These are phyloP conservation scores for Capronia americana DNA, from an alignment of 2,329 filamentous ascomycete species.

Conservation along the genomic window DNA sequence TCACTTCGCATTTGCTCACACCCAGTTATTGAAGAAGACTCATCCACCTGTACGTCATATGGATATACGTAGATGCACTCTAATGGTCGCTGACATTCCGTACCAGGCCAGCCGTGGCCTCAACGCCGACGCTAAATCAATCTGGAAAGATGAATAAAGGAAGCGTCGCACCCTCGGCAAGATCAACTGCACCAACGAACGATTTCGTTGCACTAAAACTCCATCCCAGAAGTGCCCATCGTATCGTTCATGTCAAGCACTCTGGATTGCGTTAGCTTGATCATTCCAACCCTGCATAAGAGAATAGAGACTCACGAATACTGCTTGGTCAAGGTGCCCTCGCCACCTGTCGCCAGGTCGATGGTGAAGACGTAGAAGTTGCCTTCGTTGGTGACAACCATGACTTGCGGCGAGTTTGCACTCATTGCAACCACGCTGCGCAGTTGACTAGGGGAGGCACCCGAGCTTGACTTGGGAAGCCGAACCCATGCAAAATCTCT, in stretches of 20 bases:
- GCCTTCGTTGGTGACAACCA: constrained; percentile 97
- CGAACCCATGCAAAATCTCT: constrained; percentile 97
- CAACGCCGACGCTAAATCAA: constrained; percentile 28
- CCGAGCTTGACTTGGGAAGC: constrained; percentile 68
- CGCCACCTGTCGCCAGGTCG: constrained; percentile 91
- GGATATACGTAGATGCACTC: neutral
- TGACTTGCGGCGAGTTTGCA: constrained; percentile 90
- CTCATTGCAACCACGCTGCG: constrained; percentile 97
- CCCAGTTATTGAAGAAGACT: neutral
- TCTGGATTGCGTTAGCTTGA: constrained; percentile 8
- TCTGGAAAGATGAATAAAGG: neutral
- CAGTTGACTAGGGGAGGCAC: constrained; percentile 61
- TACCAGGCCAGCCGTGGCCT: constrained; percentile 1
- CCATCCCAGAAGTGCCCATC: constrained; percentile 19
- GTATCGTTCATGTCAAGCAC: constrained; percentile 22
- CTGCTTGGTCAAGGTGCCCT: constrained; percentile 88
- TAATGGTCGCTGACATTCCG: neutral
- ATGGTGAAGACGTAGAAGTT: constrained; percentile 95
- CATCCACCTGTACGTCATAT: neutral
- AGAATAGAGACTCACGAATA: constrained; percentile 75
- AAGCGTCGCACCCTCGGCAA: neutral
- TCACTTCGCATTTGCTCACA: neutral
- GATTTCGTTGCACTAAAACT: constrained; percentile 8
- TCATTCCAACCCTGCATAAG: neutral
- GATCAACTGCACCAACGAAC: neutral